phyloP scores from a whole-genome alignment of 495 filamentous ascomycete species.

The Margaritispora aquatica region DNA sequence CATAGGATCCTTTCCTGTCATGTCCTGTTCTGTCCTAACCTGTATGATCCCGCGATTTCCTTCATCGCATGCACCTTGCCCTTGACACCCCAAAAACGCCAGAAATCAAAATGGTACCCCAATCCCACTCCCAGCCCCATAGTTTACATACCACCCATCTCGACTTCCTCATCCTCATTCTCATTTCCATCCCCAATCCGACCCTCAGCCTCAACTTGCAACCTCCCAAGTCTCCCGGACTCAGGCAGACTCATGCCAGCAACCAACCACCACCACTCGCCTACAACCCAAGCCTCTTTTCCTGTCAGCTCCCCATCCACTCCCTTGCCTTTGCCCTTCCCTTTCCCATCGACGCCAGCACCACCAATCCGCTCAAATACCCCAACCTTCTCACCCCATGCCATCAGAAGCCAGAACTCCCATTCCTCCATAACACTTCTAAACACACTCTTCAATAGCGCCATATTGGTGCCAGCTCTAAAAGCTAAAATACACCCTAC shows the following conservation, averaged over 20 bases:
- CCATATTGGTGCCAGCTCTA: conserved; percentile 48
- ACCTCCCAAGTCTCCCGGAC: no score
- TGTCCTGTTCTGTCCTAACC: no score
- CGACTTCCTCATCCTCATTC: neutral
- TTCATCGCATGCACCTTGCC: no score
- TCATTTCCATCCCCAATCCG: neutral
- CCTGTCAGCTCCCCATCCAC: no score
- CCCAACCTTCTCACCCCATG: conserved; percentile 55
- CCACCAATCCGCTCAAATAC: no score
- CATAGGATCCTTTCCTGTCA: no score
- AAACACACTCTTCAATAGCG: conserved; percentile 46
- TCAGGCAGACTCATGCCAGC: neutral
- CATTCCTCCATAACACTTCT: conserved; percentile 58
- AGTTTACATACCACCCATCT: neutral
- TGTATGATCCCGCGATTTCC: no score
- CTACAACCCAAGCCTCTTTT: conserved; percentile 42
- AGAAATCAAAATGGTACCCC: no score
- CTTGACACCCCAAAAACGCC: no score
- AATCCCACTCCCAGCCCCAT: no score
- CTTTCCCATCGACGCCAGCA: conserved; percentile 27
- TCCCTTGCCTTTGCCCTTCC: no score
- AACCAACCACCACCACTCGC: conserved; percentile 68
- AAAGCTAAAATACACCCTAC: conserved; percentile 53
- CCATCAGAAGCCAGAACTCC: conserved; percentile 58
- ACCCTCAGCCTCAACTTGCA: no score